A percentile compares a stretch with the other conserved stretches of the same genome.
Evolutionary conservation across 2,329 filamentous ascomycete genomes (phyloP).

Genomic region (Trichophyton simii): DNA sequence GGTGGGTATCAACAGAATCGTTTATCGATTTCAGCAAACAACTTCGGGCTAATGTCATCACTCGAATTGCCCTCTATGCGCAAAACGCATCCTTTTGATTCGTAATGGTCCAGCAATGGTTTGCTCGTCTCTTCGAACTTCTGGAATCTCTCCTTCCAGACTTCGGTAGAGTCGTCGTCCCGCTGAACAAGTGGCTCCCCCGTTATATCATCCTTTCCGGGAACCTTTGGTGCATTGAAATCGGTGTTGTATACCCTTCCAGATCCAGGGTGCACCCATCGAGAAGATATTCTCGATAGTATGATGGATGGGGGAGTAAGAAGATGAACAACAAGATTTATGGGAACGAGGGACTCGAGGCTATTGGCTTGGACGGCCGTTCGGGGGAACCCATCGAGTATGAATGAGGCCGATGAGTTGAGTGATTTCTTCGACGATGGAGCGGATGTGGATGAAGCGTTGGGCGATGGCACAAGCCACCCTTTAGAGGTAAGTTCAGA

Average conservation of each 20-base stretch:
- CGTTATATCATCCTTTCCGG: slow-evolving; percentile 77
- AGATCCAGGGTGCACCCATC: slow-evolving; percentile 86
- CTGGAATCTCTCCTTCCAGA: slow-evolving; percentile 66
- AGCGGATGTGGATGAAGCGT: slow-evolving; percentile 37
- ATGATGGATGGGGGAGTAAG: slow-evolving; percentile 78
- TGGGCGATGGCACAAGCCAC: slow-evolving; percentile 52
- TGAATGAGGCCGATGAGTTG: slow-evolving; percentile 70
- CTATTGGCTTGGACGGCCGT: slow-evolving; percentile 67
- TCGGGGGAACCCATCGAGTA: slow-evolving; percentile 91
- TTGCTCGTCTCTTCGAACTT: slow-evolving; percentile 81
- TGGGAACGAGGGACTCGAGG: slow-evolving; percentile 72
- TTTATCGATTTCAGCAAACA: slow-evolving; percentile 69
- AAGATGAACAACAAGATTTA: slow-evolving; percentile 84
- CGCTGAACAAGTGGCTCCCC: slow-evolving; percentile 74
- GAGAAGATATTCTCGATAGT: slow-evolving; percentile 74
- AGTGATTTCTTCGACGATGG: slow-evolving; percentile 29
- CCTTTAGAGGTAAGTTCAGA: slow-evolving; percentile 75
- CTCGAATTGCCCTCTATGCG: slow-evolving; percentile 80
- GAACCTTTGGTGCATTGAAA: slow-evolving; percentile 73
- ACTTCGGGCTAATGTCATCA: slow-evolving; percentile 87
- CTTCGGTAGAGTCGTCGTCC: slow-evolving; percentile 72
- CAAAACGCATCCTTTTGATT: slow-evolving; percentile 68
- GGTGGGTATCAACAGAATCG: slow-evolving; percentile 45
- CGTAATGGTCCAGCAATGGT: slow-evolving; percentile 80
- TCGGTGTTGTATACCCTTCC: slow-evolving; percentile 90